Evolutionary conservation across 371 early-diverging fungal species (phyloP).

Genomic region (Mortierella sp.): DNA sequence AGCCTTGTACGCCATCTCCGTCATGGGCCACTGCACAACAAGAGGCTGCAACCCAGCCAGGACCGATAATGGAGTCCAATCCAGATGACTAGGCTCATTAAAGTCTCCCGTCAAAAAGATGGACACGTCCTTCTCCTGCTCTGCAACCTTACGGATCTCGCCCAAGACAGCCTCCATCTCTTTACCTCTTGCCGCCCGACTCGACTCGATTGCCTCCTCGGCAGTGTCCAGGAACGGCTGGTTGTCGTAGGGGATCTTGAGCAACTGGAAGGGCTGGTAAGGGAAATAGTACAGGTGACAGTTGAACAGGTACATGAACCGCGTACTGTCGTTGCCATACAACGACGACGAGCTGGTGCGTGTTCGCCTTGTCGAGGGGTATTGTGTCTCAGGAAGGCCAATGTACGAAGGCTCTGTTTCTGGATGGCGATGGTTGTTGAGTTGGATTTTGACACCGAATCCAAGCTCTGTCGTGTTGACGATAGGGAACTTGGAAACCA

Average conservation of each 20-base stretch:
- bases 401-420: constrained; percentile 30
- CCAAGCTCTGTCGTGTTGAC: constrained; percentile 36
- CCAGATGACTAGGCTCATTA: constrained; percentile 60
- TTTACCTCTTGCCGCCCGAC: constrained; percentile 43
- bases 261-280: constrained; percentile 57
- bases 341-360: neutral
- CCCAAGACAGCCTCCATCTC: constrained; percentile 40
- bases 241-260: constrained; percentile 53
- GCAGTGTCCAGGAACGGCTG: constrained; percentile 42
- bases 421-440: constrained; percentile 49
- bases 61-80: constrained; percentile 55
- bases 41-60: constrained; percentile 53
- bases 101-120: constrained; percentile 59
- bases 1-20: constrained; percentile 36
- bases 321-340: constrained; percentile 21
- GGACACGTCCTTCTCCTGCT: constrained; percentile 41
- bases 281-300: constrained; percentile 57
- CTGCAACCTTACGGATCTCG: constrained; percentile 40
- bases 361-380: constrained; percentile 22
- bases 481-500: constrained; percentile 58
- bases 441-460: constrained; percentile 57
- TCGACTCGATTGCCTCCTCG: constrained; percentile 47
- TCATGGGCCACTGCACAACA: constrained; percentile 47
- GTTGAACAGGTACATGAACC: constrained; percentile 58
- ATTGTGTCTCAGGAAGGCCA: constrained; percentile 26